Evolutionary conservation across 2,329 filamentous ascomycete genomes (phyloP).

Genomic region (Xylaria sp.): DNA sequence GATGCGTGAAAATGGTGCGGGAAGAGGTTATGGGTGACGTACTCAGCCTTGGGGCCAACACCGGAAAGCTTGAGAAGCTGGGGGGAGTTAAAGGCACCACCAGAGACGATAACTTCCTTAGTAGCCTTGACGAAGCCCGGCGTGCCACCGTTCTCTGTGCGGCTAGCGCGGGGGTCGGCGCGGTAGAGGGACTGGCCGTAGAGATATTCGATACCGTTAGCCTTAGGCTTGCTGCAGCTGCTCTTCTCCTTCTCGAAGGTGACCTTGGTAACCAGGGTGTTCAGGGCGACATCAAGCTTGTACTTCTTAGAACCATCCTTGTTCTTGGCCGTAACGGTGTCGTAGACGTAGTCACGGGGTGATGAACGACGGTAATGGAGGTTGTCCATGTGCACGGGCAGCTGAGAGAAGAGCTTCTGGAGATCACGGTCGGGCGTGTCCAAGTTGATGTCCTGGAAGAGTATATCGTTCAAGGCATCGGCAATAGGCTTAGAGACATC

Average conservation of each 20-base stretch:
- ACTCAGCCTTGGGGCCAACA: conserved; percentile 54
- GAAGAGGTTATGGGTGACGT: conserved; percentile 6
- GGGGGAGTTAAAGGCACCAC: conserved; percentile 64
- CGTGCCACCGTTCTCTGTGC: conserved; percentile 40
- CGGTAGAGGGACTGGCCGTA: conserved; percentile 59
- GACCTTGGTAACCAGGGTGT: conserved; percentile 58
- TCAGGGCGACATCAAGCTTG: conserved; percentile 64
- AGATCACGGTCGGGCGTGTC: conserved; percentile 57
- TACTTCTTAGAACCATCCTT: conserved; percentile 63
- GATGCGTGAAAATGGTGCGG: neutral
- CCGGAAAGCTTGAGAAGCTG: conserved; percentile 65
- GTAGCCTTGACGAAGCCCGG: conserved; percentile 53
- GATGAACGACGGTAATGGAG: conserved; percentile 64
- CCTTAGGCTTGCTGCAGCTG: conserved; percentile 53
- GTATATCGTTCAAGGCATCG: conserved; percentile 42
- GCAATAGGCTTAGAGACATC: conserved; percentile 35
- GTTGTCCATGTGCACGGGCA: conserved; percentile 65
- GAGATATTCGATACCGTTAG: conserved; percentile 61
- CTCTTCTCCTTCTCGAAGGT: conserved; percentile 52
- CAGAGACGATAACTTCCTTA: conserved; percentile 62
- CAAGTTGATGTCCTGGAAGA: conserved; percentile 60
- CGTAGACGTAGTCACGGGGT: conserved; percentile 59
- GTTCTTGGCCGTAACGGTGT: conserved; percentile 43
- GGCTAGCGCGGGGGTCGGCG: conserved; percentile 53
- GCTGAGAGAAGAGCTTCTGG: conserved; percentile 54